Base-by-base conservation (phyloP, 129 eudicot species). In the Tanacetum coccineum region DNA sequence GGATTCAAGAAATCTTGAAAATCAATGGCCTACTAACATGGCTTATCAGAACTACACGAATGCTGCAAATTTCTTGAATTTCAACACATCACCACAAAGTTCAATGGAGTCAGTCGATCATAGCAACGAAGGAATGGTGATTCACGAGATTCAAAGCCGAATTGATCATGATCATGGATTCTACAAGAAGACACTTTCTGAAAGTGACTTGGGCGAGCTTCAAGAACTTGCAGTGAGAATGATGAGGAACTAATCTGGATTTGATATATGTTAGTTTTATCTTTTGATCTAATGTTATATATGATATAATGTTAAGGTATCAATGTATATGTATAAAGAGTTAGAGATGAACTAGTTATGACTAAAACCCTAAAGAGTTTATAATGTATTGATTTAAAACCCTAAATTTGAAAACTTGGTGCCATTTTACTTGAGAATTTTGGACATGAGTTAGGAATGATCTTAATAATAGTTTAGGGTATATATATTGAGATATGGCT, bases 201-300 rank as follows among this genome's bases (percentile, higher is more conserved):
- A 76, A 68, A 77, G 77, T 70, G 98, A 92, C 59, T 79, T 88
- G 89, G 77, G 84, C 47, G 98, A 93, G 83, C 95, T 93, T 64
- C 95, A 93, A 78, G 98, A 78, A 73, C 76, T 88, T 64, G 98
- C 98, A 28, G 69, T 86, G 57, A 76, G 95, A 73, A 93, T 93
- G 98, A 93, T 86, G 95, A 82, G 85, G 64, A 79, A 84, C 72
- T 88, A 48, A 85, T 30, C 40, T 14, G 30, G 42, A 36, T 36
- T 54, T 0, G n/a, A 54, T 54, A 20, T 54, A 54, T 36, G 42
- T 36, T 36, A 7, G 10, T 36, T 36, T 36, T 36, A 8, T 36
- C n/a, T 13, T 49, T 49, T 49, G 63, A 58, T 58, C 11, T 21
- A 21, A 56, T n/a, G n/a, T n/a, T 56, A 56, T 21, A 3, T 22